A percentile compares a stretch with the other conserved stretches of the same genome.
phyloP scores from a whole-genome alignment of 805 yeast genomes.

The Saccharomyces jurei region DNA sequence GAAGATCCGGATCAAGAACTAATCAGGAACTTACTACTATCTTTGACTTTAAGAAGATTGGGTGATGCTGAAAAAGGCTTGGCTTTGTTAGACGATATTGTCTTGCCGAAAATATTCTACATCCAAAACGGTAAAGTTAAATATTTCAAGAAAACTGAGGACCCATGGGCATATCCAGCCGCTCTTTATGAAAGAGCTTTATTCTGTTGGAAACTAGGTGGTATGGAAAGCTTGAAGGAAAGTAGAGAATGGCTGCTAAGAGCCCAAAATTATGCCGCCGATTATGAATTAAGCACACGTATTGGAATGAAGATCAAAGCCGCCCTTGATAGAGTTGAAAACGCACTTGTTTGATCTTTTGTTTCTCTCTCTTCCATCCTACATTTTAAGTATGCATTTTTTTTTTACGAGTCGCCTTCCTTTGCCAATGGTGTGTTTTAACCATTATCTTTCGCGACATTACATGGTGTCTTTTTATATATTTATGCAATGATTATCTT shows the following conservation, averaged over 20 bases:
- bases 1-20: constrained; percentile 56
- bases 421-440: background rate
- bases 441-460: background rate
- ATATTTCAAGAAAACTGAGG: constrained; percentile 42
- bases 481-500: background rate
- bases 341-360: constrained; percentile 11
- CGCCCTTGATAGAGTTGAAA: constrained; percentile 61
- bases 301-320: constrained; percentile 84
- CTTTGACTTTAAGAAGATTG: constrained; percentile 51
- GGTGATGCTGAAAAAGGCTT: constrained; percentile 53
- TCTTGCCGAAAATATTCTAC: constrained; percentile 33
- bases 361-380: background rate
- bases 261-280: constrained; percentile 71
- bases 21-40: constrained; percentile 54
- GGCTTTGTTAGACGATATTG: constrained; percentile 42
- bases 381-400: background rate
- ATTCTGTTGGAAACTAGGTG: constrained; percentile 59
- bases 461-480: background rate
- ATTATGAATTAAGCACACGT: constrained; percentile 82
- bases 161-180: constrained; percentile 83
- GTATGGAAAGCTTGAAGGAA: constrained; percentile 40
- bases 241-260: constrained; percentile 56
- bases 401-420: background rate
- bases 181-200: constrained; percentile 75
- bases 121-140: constrained; percentile 35